A percentile compares a stretch with the other conserved stretches of the same genome.
Evolutionary conservation across 257 asterid genomes (phyloP).

Genomic region (Verbascum thapsus): DNA sequence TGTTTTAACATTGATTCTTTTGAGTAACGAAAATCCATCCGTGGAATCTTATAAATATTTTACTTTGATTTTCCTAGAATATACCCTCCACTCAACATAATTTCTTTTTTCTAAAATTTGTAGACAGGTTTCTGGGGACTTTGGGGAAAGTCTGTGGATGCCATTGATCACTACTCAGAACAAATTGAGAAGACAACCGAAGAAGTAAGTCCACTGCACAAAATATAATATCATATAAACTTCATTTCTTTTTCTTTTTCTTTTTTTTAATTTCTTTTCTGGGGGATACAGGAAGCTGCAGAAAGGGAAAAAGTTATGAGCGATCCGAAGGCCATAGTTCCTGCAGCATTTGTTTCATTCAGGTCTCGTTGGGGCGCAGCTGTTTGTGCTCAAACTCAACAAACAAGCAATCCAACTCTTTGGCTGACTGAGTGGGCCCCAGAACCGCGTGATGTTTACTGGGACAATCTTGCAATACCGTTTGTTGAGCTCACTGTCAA

Average conservation of each 20-base stretch:
- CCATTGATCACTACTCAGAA: slow-evolving; percentile 71
- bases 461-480: slow-evolving; percentile 94
- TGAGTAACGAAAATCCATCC: too few relatives aligned
- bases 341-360: slow-evolving; percentile 95
- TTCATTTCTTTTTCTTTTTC: background rate
- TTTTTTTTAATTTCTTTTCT: background rate
- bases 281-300: slow-evolving; percentile 65
- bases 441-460: slow-evolving; percentile 88
- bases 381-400: slow-evolving; percentile 95
- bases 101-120: slow-evolving; percentile 37
- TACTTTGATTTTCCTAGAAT: background rate
- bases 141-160: slow-evolving; percentile 81
- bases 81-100: slow-evolving; percentile 12
- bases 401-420: slow-evolving; percentile 78
- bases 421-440: slow-evolving; percentile 99
- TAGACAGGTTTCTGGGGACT: slow-evolving; percentile 97
- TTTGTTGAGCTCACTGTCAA: slow-evolving; percentile 73
- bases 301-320: slow-evolving; percentile 80
- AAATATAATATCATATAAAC: slow-evolving; percentile 1
- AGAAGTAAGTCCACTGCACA: slow-evolving; percentile 57
- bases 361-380: slow-evolving; percentile 96
- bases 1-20: slow-evolving; percentile 5
- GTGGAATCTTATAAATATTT: background rate
- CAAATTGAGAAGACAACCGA: slow-evolving; percentile 60
- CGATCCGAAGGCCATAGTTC: slow-evolving; percentile 76